phyloP scores from a whole-genome alignment of 345 rosid genomes.

The Excoecaria agallocha region DNA sequence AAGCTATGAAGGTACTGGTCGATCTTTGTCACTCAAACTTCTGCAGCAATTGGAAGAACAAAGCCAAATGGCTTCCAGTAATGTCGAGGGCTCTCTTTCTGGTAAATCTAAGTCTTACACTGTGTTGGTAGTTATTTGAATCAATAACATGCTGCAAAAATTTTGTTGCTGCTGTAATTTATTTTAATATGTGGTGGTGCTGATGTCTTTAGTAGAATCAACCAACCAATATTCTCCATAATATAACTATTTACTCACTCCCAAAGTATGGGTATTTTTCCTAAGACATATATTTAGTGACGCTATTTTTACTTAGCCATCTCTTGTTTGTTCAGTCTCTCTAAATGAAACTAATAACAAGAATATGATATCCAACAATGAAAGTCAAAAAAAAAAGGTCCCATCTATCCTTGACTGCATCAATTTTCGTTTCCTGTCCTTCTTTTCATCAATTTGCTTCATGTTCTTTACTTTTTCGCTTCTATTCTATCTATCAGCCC shows the following conservation, averaged over 20 bases:
- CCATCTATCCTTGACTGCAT: too few species aligned
- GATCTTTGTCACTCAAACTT: constrained; percentile 93
- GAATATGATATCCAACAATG: too few species aligned
- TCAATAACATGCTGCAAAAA: constrained; percentile 11
- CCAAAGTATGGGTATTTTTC: neutral
- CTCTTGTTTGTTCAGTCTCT: too few species aligned
- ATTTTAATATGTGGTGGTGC: neutral
- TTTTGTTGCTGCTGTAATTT: constrained; percentile 5
- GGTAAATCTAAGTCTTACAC: constrained; percentile 43
- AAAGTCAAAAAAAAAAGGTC: too few species aligned
- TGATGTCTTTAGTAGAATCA: neutral
- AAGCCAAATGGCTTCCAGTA: constrained; percentile 58
- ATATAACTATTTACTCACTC: neutral
- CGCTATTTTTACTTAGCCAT: too few species aligned
- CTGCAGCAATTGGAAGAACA: constrained; percentile 88
- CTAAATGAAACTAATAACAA: too few species aligned
- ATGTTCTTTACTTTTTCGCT: too few species aligned
- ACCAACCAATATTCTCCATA: neutral
- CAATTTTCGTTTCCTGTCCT: too few species aligned
- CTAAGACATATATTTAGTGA: too few species aligned
- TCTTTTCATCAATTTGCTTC: too few species aligned
- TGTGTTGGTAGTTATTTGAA: constrained; percentile 14
- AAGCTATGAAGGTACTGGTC: constrained; percentile 98
- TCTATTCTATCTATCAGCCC: too few species aligned
- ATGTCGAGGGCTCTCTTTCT: constrained; percentile 56